Percentiles rank a stretch among this genome's conserved stretches.
Conservation (phyloP, 176 grass and related monocot species). For the Triticum aestivum region IWGSC_CS_RefSeq_v2.1 NC_057795.1:488354561-488355060, state of each 20-base stretch:
- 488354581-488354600: neutral
- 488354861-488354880: neutral
- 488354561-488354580: neutral
- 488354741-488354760: neutral
- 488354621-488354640: too few species aligned
- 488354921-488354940: neutral
- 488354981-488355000: neutral
- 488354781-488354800: neutral
- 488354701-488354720: neutral
- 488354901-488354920: neutral
- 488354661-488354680: too few species aligned
- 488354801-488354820: too few species aligned
- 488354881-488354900: neutral
- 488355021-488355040: neutral
- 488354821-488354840: too few species aligned
- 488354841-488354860: neutral
- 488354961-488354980: neutral
- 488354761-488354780: neutral
- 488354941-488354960: neutral
- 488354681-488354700: too few species aligned
- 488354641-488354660: too few species aligned
- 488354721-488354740: neutral
- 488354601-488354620: neutral
- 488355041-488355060: neutral
- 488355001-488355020: neutral